Base-by-base conservation (phyloP, 108 stramenopile species). In the Discostella pseudostelligera region DNA sequence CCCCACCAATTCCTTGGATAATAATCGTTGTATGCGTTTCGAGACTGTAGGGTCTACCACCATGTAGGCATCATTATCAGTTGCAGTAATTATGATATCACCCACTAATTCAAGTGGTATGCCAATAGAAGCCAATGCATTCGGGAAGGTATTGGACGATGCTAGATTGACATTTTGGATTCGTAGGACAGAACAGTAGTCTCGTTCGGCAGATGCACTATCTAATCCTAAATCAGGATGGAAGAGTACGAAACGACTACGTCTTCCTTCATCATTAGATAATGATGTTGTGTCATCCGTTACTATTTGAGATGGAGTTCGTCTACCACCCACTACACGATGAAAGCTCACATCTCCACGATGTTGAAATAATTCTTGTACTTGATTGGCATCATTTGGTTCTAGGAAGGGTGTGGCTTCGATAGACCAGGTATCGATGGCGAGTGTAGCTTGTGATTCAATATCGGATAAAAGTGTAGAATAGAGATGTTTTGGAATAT, bases 151-250 rank as follows among this genome's bases (percentile, higher is more conserved):
- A 25, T 74, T 75, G 8, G 78, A 79, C 35, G 61, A 39, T 19
- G 29, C 55, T 8, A 69, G 36, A 45, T 79, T 74, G 47, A 75
- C 73, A 64, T 79, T 79, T 20, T 69, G 59, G 4, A 62, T 59
- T 0, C 67, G 66, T 24, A 79, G 39, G 3, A 79, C 78, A 19
- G 67, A 40, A 19, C 72, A 74, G 39, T 69, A 56, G 11, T 79
- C 67, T 8, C 40, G 11, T 46, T 74, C 78, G 19, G 78, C 74
- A 14, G 78, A 63, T 24, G 20, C 57, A 19, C 24, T 24, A 47
- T 79, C 78, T 46, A 79, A 51, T 4, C 73, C 78, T 6, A 79
- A 67, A 36, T 79, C 78, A 10, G 72, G 68, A 25, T 79, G 78
- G 6, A 49, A 42, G 17, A 79, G 53, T 17, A 79, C 72, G 62